Base-by-base conservation (phyloP, 768 basidiomycete genomes). In the Hericium erinaceus region DNA sequence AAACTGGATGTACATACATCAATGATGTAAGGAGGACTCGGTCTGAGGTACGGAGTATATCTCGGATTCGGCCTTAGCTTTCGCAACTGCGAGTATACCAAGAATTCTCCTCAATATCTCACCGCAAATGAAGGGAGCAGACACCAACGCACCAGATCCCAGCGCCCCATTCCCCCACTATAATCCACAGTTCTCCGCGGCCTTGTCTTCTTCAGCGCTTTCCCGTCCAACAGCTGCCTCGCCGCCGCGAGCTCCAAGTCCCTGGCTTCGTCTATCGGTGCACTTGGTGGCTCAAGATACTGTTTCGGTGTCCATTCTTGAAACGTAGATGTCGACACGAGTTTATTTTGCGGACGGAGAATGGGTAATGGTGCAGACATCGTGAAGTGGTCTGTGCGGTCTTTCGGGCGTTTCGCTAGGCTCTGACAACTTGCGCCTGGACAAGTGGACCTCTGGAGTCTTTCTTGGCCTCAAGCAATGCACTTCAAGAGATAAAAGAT, bases 111-210 rank as follows among this genome's bases (percentile, higher is more conserved):
- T 54, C 1, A 33, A 8, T 2, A 33, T 33, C 33, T 33, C 33
- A 33, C 16, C 22, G 53, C 40, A 52, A 16, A n/a, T 33, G 0
- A 33, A 33, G 1, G 1, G 33, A 46, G 28, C 33, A 59, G 52
- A 39, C n/a, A 16, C 15, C 38, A 56, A 44, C 58, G 13, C 67
- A 97, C 94, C 73, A 92, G 68, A 56, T 78, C 72, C 93, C 91
- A 97, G 61, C 93, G 79, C 15, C 87, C 89, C 72, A 95, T 77
- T 2, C 85, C 85, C 28, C 93, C 94, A 63, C 88, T 87, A 64
- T 94, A 98, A 72, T 98, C 97, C 12, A 98, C 95, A 18, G 97
- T 98, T 73, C 93, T 75, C 56, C 95, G 75, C 20, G 97, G 94
- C 60, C 93, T 81, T 50, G 90, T 94, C 76, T 93, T 95, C 79